Base-by-base conservation (phyloP, 1,139 yeast genomes). In the Kodamaea ohmeri region DNA sequence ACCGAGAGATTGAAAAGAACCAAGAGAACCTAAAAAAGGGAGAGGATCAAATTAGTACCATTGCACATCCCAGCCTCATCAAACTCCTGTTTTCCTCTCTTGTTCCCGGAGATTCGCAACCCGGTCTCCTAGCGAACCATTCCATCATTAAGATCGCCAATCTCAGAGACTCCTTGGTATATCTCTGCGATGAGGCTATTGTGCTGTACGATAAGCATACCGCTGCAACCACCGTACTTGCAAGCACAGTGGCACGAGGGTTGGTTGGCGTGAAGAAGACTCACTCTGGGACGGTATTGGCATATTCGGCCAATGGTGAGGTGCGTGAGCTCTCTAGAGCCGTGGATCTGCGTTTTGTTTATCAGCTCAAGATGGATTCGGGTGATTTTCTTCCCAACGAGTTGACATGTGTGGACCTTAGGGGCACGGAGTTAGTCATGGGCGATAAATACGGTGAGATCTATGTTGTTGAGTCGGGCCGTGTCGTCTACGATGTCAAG, bases 391-490 rank as follows among this genome's bases (percentile, higher is more conserved):
- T 67, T 12, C 35, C 49, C 3, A 65, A 65, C 39, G 40, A 54
- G 2, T 37, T 64, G 25, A 53, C 63, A 1, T 56, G 69, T 6
- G 44, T 63, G 6, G 69, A 62, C 22, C 38, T 48, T 6, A 49
- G 40, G n/a, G 43, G 48, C 1, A 46, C 47, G 2, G 53, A 57
- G 4, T 36, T 71, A 1, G 50, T 65, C 5, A 37, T 64, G 17
- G 83, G 81, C 2, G 82, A 77, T 50, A 70, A 68, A 37, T 64
- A 56, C 43, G 83, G 83, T 0, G 59, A 56, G 32, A 40, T 76
- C 4, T 54, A 54, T 21, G 46, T 67, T n/a, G 42, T 50, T 4
- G 38, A 41, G 7, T 30, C 4, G 27, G 21, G 2, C 46, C 51
- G 41, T 4, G 25, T 42, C 1, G 38, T 44, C 0, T 61, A 48